Conservation (phyloP, 208 protist genomes). For the Crithidia fasciculata region DNA sequence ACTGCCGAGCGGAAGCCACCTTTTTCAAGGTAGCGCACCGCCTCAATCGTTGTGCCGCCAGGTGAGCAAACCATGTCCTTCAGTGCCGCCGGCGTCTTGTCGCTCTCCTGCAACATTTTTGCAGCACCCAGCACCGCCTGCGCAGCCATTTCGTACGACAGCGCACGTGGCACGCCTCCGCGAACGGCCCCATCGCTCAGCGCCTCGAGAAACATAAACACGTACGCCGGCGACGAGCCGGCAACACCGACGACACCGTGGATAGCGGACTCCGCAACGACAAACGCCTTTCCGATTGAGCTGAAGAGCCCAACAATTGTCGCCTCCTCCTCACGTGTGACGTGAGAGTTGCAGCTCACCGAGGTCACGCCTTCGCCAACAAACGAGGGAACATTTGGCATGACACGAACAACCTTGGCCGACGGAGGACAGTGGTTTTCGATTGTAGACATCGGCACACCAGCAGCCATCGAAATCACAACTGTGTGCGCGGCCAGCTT, state of each 20-base stretch:
- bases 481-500: conserved; percentile 53
- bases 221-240: conserved; percentile 95
- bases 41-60: conserved; percentile 96
- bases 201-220: conserved; percentile 96
- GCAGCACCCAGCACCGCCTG: conserved; percentile 94
- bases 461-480: conserved; percentile 94
- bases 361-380: conserved; percentile 83
- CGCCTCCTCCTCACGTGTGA: conserved; percentile 48
- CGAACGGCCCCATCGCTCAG: conserved; percentile 95
- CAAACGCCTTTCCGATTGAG: conserved; percentile 69
- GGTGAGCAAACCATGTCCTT: conserved; percentile 95
- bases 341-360: conserved; percentile 51
- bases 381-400: conserved; percentile 95
- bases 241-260: conserved; percentile 95
- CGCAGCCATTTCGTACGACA: conserved; percentile 88
- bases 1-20: conserved; percentile 87
- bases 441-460: conserved; percentile 81
- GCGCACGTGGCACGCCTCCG: conserved; percentile 84
- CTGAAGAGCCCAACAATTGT: conserved; percentile 65
- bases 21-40: conserved; percentile 92
- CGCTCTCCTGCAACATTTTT: conserved; percentile 87
- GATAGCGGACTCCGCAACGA: conserved; percentile 76
- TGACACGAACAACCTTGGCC: conserved; percentile 90
- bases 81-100: conserved; percentile 74
- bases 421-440: conserved; percentile 51